phyloP scores from a whole-genome alignment of 1,284 basidiomycete species.

The Agaricales sp. region DNA sequence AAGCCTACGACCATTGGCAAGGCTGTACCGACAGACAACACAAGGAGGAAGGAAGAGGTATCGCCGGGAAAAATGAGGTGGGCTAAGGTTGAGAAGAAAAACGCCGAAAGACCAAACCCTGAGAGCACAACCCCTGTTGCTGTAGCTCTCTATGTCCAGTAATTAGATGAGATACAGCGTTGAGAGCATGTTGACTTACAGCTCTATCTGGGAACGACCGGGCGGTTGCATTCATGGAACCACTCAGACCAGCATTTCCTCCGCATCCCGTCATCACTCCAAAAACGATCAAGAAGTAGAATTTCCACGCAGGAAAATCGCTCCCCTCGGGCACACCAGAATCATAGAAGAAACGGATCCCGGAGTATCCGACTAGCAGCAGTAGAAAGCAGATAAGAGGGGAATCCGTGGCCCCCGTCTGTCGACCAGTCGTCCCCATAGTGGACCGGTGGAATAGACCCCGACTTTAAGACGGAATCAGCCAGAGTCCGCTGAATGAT shows the following conservation, averaged over 20 bases:
- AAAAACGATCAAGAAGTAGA: constrained; percentile 35
- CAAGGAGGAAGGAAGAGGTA: constrained; percentile 55
- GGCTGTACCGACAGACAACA: constrained; percentile 65
- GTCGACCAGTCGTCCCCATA: constrained; percentile 66
- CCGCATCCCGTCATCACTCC: constrained; percentile 52
- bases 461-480: constrained; percentile 32
- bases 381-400: constrained; percentile 36
- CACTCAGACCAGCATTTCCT: constrained; percentile 45
- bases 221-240: constrained; percentile 53
- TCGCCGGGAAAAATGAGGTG: constrained; percentile 61
- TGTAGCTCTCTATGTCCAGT: constrained; percentile 44
- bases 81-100: constrained; percentile 64
- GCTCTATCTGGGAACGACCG: constrained; percentile 48
- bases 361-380: constrained; percentile 54
- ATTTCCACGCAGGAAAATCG: constrained; percentile 16
- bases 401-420: constrained; percentile 45
- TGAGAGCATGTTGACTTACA: constrained; percentile 22
- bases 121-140: constrained; percentile 68
- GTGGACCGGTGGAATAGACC: constrained; percentile 47
- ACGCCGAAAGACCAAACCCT: constrained; percentile 79
- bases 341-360: constrained; percentile 55
- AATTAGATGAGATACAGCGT: not conserved
- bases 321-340: constrained; percentile 26
- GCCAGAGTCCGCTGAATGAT: constrained; percentile 3
- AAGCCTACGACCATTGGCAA: constrained; percentile 60